A percentile compares a stretch with the other conserved stretches of the same genome.
phyloP scores from a whole-genome alignment of 2,329 filamentous ascomycete genomes.

The Fusarium keratoplasticum region DNA sequence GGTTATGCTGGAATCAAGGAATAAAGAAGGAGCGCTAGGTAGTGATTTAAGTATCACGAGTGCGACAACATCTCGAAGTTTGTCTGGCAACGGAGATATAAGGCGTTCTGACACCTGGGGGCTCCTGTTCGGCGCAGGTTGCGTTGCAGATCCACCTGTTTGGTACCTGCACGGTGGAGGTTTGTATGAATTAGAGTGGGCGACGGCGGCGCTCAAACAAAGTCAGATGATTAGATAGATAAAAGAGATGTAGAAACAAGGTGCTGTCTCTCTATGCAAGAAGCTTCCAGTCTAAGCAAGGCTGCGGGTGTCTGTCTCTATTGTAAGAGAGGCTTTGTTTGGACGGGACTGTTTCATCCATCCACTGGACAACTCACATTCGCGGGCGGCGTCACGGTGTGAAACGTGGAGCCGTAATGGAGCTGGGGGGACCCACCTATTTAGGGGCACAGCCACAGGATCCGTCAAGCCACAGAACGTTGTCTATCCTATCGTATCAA shows the following conservation, averaged over 20 bases:
- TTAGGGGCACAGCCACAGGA: slow-evolving; percentile 12
- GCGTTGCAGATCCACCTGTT: slow-evolving; percentile 34
- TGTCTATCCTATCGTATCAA: background rate
- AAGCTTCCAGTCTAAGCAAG: background rate
- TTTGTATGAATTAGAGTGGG: slow-evolving; percentile 21
- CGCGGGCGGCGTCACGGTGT: slow-evolving; percentile 27
- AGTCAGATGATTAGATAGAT: background rate
- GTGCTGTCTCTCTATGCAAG: slow-evolving; percentile 1
- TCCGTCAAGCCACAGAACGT: slow-evolving; percentile 13
- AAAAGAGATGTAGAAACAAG: background rate
- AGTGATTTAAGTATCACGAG: slow-evolving; percentile 14
- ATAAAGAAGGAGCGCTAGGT: background rate
- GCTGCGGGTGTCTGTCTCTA: slow-evolving; percentile 3
- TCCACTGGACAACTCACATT: slow-evolving; percentile 31
- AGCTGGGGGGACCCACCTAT: background rate
- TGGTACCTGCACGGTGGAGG: slow-evolving; percentile 21
- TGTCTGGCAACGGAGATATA: slow-evolving; percentile 2
- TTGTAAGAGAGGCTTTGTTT: slow-evolving; percentile 27
- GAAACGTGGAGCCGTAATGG: slow-evolving; percentile 14
- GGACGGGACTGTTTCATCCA: slow-evolving; percentile 24
- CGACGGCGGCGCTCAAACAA: background rate
- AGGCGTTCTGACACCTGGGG: slow-evolving; percentile 10
- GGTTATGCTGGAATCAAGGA: background rate
- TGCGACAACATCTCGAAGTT: slow-evolving; percentile 27
- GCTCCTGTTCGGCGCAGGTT: slow-evolving; percentile 19